These are phyloP conservation scores for Cladosporium colombiae DNA, from an alignment of 2,329 filamentous ascomycete genomes.

Conservation along the genomic window DNA sequence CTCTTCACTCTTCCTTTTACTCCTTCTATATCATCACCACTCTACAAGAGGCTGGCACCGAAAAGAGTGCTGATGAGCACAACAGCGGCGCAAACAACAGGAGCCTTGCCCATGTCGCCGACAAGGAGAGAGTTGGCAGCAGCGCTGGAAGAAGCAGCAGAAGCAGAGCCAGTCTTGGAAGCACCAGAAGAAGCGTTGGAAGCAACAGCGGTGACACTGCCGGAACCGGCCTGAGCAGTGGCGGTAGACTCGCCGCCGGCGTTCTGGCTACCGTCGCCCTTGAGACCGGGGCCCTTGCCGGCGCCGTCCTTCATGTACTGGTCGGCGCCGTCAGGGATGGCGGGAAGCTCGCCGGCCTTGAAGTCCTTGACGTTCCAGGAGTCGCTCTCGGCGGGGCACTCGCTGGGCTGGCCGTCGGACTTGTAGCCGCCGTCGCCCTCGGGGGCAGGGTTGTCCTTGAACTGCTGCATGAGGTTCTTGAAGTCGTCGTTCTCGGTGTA, in stretches of 20 bases:
- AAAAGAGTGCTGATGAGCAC: constrained; percentile 56
- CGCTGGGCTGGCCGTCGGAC: constrained; percentile 51
- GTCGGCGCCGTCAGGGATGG: constrained; percentile 56
- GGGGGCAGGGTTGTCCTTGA: constrained; percentile 53
- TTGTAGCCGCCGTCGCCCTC: constrained; percentile 62
- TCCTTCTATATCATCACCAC: background rate
- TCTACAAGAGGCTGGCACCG: constrained; percentile 48
- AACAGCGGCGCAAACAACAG: constrained; percentile 53
- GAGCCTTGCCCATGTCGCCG: constrained; percentile 51
- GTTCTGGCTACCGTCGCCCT: constrained; percentile 57
- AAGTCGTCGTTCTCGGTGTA: constrained; percentile 64
- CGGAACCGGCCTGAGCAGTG: constrained; percentile 53
- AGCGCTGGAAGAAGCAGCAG: constrained; percentile 32
- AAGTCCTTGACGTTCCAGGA: constrained; percentile 59
- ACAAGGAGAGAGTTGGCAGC: constrained; percentile 48
- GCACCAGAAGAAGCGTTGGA: constrained; percentile 28
- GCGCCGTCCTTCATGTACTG: constrained; percentile 61
- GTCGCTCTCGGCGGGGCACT: constrained; percentile 55
- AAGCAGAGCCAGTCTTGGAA: constrained; percentile 38
- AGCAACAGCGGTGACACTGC: constrained; percentile 46
- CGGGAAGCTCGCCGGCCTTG: constrained; percentile 52
- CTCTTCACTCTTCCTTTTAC: background rate
- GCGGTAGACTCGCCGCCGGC: constrained; percentile 52
- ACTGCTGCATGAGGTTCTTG: constrained; percentile 54
- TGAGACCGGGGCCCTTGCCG: constrained; percentile 58